A percentile compares a stretch with the other conserved stretches of the same genome.
phyloP scores from a whole-genome alignment of 176 grass and related monocot genomes.

The Pharus latifolius region DNA sequence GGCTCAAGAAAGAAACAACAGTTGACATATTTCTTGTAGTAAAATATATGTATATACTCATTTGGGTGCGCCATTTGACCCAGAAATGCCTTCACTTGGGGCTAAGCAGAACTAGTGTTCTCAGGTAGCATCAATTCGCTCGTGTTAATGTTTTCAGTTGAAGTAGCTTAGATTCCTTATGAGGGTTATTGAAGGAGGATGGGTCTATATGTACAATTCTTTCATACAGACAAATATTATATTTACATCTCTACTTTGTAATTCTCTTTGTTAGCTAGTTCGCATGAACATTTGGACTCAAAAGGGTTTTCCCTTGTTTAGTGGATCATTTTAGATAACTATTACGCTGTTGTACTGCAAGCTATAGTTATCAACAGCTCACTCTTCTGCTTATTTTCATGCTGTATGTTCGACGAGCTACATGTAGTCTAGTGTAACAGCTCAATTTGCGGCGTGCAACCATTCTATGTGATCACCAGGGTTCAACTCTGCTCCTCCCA shows the following conservation, averaged over 20 bases:
- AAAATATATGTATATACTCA: neutral
- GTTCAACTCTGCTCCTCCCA: too few relatives aligned
- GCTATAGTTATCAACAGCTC: neutral
- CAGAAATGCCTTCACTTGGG: neutral
- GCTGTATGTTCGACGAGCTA: too few relatives aligned
- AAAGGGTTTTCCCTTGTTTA: neutral
- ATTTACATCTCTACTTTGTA: neutral
- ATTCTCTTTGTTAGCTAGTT: slow-evolving; percentile 4
- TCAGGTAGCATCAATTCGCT: neutral
- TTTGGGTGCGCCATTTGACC: neutral
- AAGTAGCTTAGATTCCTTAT: neutral
- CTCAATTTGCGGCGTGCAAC: too few relatives aligned
- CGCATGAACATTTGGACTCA: neutral
- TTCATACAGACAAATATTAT: slow-evolving; percentile 12
- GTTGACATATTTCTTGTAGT: slow-evolving; percentile 85
- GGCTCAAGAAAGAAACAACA: slow-evolving; percentile 94
- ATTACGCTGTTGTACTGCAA: neutral
- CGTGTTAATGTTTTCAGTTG: neutral
- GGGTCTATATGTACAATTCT: slow-evolving; percentile 8
- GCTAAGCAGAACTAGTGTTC: neutral
- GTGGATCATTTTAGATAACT: neutral
- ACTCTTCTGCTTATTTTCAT: too few relatives aligned
- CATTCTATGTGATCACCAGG: too few relatives aligned
- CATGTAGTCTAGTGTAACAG: too few relatives aligned
- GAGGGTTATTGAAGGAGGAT: neutral